These are phyloP conservation scores for Lactuca sativa DNA, from an alignment of 129 eudicot genomes.

Conservation along the genomic window DNA sequence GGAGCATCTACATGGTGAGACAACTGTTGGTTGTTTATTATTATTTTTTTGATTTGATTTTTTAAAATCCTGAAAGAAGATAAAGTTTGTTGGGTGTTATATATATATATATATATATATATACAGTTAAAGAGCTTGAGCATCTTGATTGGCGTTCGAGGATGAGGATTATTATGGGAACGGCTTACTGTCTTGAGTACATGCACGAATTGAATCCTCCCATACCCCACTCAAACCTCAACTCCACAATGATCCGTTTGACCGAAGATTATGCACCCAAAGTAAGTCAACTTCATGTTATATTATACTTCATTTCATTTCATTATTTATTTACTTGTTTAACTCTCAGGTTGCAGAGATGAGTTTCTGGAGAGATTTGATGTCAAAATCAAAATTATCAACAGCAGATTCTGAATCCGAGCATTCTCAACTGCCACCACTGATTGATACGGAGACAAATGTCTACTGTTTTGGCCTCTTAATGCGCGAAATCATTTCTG, in stretches of 20 bases:
- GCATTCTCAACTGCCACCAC: conserved; percentile 52
- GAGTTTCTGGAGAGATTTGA: conserved; percentile 55
- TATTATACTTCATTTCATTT: too few relatives aligned
- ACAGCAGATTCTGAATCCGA: conserved; percentile 40
- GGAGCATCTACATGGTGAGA: conserved; percentile 87
- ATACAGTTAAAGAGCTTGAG: conserved; percentile 70
- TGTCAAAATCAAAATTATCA: conserved; percentile 37
- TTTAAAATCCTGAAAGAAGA: background rate
- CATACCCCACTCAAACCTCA: conserved; percentile 50
- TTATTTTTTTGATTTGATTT: too few relatives aligned
- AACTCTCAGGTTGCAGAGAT: conserved; percentile 62
- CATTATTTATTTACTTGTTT: background rate
- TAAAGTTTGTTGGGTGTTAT: background rate
- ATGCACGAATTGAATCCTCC: conserved; percentile 87
- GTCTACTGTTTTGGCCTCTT: conserved; percentile 71
- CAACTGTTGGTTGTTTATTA: background rate
- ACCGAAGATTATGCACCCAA: conserved; percentile 98
- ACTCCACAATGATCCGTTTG: conserved; percentile 47
- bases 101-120: conserved; percentile 1
- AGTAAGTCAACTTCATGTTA: conserved; percentile 35
- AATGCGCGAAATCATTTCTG: conserved; percentile 79
- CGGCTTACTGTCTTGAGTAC: conserved; percentile 78
- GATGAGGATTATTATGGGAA: conserved; percentile 89
- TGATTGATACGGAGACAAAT: conserved; percentile 55
- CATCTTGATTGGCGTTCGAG: conserved; percentile 90